phyloP scores from a whole-genome alignment of 73 alveolate species.

The Paramecium pentaurelia region DNA sequence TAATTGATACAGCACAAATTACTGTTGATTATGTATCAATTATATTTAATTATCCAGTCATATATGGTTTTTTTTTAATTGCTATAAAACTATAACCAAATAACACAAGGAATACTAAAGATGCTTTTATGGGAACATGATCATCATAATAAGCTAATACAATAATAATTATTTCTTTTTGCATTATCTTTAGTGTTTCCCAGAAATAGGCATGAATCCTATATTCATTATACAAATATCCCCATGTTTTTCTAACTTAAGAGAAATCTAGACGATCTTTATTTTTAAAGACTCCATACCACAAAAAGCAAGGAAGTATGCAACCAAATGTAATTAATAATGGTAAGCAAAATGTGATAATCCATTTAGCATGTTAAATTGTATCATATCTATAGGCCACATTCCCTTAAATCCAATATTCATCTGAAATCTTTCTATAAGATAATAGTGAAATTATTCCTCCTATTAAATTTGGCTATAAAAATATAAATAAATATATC shows the following conservation, averaged over 20 bases:
- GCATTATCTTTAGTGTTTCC: not conserved
- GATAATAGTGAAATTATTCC: not conserved
- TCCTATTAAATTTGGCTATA: not conserved
- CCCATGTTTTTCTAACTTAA: not conserved
- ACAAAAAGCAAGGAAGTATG: not conserved
- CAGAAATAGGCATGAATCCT: not conserved
- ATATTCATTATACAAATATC: slow-evolving; percentile 16
- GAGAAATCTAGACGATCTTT: not conserved
- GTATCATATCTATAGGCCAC: not conserved
- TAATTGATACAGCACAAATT: not conserved
- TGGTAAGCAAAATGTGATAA: not conserved
- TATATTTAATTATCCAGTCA: not conserved
- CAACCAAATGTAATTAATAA: not conserved
- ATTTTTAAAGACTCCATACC: not conserved
- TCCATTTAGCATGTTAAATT: not conserved
- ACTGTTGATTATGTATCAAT: not conserved
- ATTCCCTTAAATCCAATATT: not conserved
- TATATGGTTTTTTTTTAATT: not conserved
- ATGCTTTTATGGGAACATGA: not conserved
- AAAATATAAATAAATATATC: not conserved
- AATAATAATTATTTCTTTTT: not conserved
- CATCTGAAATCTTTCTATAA: slow-evolving; percentile 10
- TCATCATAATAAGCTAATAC: slow-evolving; percentile 4
- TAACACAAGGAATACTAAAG: not conserved
- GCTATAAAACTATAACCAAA: not conserved